Percentiles rank a stretch among this genome's conserved stretches.
These are phyloP conservation scores for Fusarium chaquense DNA, from an alignment of 2,329 filamentous ascomycete genomes.

Conservation along the genomic window DNA sequence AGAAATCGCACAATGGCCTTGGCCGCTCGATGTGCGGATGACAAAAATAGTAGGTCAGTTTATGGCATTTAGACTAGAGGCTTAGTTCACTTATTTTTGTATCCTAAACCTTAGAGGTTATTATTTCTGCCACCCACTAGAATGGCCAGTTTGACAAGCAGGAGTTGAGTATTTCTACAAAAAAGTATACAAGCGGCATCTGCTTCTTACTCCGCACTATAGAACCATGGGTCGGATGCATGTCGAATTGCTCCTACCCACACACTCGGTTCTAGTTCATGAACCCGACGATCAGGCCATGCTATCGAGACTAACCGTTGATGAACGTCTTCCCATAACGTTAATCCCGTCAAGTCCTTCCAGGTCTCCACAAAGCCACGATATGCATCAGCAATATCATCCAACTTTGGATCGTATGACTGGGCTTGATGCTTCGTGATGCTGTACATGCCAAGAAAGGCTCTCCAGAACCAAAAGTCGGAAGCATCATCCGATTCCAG, in stretches of 20 bases:
- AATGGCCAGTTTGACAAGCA: too few relatives aligned
- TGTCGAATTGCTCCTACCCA: constrained; percentile 6
- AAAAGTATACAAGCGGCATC: background rate
- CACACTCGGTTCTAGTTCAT: background rate
- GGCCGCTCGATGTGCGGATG: too few relatives aligned
- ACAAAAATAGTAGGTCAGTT: too few relatives aligned
- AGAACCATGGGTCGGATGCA: background rate
- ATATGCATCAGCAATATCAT: background rate
- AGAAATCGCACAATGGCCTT: background rate
- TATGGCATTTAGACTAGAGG: too few relatives aligned
- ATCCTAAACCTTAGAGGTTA: too few relatives aligned
- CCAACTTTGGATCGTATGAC: background rate
- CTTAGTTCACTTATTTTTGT: too few relatives aligned
- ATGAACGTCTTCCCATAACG: constrained; percentile 17
- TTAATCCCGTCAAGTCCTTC: background rate
- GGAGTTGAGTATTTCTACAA: constrained; percentile 1
- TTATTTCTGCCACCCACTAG: too few relatives aligned
- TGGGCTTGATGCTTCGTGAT: constrained; percentile 7
- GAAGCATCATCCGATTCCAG: background rate
- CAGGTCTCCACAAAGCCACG: constrained; percentile 10
- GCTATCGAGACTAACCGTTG: constrained; percentile 3
- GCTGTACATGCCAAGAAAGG: constrained; percentile 32
- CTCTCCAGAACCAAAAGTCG: constrained; percentile 41
- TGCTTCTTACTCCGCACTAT: too few relatives aligned
- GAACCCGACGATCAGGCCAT: constrained; percentile 14